Percentiles rank a stretch among this genome's conserved stretches.
Evolutionary conservation across 2,329 filamentous ascomycete genomes (phyloP).

Genomic region (Epichloe gansuensis): DNA sequence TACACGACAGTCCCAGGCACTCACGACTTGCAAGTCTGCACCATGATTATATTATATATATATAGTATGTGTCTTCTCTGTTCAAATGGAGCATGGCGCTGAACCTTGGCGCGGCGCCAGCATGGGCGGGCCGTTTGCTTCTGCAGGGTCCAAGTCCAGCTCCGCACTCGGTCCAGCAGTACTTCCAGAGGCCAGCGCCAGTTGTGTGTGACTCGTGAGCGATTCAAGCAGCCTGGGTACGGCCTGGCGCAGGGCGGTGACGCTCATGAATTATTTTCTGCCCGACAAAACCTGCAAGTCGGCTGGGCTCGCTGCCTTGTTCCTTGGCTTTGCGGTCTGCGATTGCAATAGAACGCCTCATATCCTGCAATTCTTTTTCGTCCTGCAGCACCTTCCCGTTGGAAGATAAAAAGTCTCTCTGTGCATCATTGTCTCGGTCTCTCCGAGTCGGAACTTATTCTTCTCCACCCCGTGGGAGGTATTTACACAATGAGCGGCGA

Average conservation of each 20-base stretch:
- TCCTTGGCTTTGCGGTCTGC: constrained; percentile 2
- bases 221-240: background rate
- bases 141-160: background rate
- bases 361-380: background rate
- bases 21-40: no score
- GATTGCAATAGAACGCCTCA: background rate
- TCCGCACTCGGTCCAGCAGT: no score
- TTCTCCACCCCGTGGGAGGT: background rate
- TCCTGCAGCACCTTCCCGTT: background rate
- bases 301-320: background rate
- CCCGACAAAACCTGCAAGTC: constrained; percentile 14
- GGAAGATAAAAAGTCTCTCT: background rate
- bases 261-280: constrained; percentile 18
- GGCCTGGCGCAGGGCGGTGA: constrained; percentile 14
- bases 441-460: background rate
- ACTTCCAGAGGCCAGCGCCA: background rate
- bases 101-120: background rate
- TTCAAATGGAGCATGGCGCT: no score
- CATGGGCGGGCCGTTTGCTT: background rate
- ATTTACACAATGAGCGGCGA: constrained; percentile 31
- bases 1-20: no score
- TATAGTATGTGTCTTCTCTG: no score
- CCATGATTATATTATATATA: no score
- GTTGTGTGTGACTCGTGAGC: background rate
- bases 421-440: background rate